Base-by-base conservation (phyloP, 2,329 filamentous ascomycete species). In the Fusarium sp. region DNA sequence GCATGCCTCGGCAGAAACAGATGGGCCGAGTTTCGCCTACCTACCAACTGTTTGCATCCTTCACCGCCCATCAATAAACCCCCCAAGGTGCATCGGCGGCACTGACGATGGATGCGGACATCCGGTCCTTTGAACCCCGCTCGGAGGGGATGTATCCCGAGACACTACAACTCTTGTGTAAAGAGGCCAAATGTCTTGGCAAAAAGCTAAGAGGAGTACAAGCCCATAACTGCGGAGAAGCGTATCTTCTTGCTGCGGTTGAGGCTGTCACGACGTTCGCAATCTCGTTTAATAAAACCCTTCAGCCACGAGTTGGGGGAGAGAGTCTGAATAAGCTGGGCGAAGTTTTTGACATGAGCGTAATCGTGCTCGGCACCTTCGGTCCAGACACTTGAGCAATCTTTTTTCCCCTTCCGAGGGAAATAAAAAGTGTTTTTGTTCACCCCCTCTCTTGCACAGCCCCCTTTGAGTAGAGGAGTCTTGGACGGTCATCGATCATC, bases 141-240 rank as follows among this genome's bases (percentile, higher is more conserved):
- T 67, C 66, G 72, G 54, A 65, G 62, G 63, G 69, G 35, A 67
- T 20, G 56, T 30, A 54, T 66, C 45, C 72, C 61, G 68, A 75
- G 62, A 43, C 61, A 43, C 66, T 67, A 52, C 62, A 30, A 9
- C 45, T 30, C 14, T 32, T 30, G 18, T 45, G 13, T 16, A 45
- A 18, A 52, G 48, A 52, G 48, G 25, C 48, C 43, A 48, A 52
- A 52, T 34, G 41, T 48, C 71, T 64, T 57, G 64, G 72, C 50
- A 64, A 30, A 61, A 63, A 14, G 62, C 63, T 50, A 72, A 48
- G 43, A 20, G n/a, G 61, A 54, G 20, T n/a, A 30, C 48, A 27
- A 30, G 25, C 25, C 20, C 25, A 30, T 6, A 52, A 52, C 48
- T 52, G 48, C 25, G 25, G 45, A 27, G 45, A 27, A 32, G 32